Conservation (phyloP, 2,329 filamentous ascomycete species). For the Fusarium denticulatum region DNA sequence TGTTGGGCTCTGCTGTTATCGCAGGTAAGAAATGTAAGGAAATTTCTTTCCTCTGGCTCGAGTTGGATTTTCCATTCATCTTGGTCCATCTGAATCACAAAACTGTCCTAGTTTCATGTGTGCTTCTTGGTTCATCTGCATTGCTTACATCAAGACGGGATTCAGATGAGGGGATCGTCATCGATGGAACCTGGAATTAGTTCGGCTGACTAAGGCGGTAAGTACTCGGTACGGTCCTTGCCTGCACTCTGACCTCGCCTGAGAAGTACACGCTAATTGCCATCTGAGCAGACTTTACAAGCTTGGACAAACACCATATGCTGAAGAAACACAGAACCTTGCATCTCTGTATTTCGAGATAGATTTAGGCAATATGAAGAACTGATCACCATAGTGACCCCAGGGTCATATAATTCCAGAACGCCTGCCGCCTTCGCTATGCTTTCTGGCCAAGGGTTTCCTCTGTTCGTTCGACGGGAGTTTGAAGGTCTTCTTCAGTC, state of each 20-base stretch:
- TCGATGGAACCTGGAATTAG: not conserved
- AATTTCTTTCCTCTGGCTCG: accelerated
- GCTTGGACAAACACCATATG: no score
- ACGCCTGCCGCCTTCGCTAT: no score
- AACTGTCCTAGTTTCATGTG: accelerated
- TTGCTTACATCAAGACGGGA: not conserved
- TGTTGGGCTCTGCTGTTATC: not conserved
- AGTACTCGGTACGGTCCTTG: not conserved
- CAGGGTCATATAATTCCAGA: no score
- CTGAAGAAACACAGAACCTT: no score
- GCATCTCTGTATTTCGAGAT: no score
- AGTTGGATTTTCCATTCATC: accelerated
- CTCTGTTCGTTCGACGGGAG: no score
- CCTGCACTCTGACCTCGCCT: accelerated
- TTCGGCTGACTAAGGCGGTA: not conserved
- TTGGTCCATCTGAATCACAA: accelerated
- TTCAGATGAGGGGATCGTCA: not conserved
- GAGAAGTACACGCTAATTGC: not conserved
- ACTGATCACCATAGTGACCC: no score
- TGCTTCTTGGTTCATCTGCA: accelerated
- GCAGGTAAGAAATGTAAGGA: not conserved
- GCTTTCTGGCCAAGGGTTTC: no score
- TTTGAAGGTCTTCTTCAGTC: no score
- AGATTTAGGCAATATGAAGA: no score
- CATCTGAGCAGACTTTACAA: not conserved